Evolutionary conservation across 768 basidiomycete species (phyloP).

Genomic region (Pulveroboletus sp.): DNA sequence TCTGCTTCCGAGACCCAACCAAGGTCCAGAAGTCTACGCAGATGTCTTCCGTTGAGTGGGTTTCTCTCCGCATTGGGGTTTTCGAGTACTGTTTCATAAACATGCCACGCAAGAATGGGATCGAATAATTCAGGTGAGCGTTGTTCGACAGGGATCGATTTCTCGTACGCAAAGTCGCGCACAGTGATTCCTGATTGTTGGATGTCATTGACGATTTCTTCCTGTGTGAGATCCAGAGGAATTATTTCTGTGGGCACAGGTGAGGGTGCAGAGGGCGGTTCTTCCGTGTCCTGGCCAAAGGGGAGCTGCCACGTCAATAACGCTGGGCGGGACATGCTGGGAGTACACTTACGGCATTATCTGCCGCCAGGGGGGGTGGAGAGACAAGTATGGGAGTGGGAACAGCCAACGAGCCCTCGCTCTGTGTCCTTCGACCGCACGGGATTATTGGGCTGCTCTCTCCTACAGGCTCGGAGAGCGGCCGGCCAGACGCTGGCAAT

Average conservation of each 20-base stretch:
- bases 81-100: slow-evolving; percentile 25
- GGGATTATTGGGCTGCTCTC: slow-evolving; percentile 24
- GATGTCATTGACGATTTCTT: slow-evolving; percentile 31
- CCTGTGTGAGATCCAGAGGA: slow-evolving; percentile 28
- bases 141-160: slow-evolving; percentile 8
- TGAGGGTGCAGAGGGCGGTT: slow-evolving; percentile 24
- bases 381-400: slow-evolving; percentile 11
- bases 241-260: slow-evolving; percentile 33
- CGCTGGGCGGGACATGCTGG: not conserved
- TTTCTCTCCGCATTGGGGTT: slow-evolving; percentile 16
- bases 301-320: slow-evolving; percentile 3
- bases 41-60: slow-evolving; percentile 19
- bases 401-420: slow-evolving; percentile 15
- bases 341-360: slow-evolving; percentile 24
- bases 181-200: slow-evolving; percentile 27
- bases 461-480: slow-evolving; percentile 20
- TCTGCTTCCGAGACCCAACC: slow-evolving; percentile 24
- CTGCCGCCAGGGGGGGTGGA: slow-evolving; percentile 7
- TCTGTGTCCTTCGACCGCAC: slow-evolving; percentile 23
- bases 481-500: slow-evolving; percentile 7
- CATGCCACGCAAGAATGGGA: slow-evolving; percentile 28
- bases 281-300: slow-evolving; percentile 9
- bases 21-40: slow-evolving; percentile 29
- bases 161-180: slow-evolving; percentile 30
- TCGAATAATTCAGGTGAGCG: slow-evolving; percentile 28